Conservation (phyloP, 108 stramenopile species). For the Skeletonema tropicum region DNA sequence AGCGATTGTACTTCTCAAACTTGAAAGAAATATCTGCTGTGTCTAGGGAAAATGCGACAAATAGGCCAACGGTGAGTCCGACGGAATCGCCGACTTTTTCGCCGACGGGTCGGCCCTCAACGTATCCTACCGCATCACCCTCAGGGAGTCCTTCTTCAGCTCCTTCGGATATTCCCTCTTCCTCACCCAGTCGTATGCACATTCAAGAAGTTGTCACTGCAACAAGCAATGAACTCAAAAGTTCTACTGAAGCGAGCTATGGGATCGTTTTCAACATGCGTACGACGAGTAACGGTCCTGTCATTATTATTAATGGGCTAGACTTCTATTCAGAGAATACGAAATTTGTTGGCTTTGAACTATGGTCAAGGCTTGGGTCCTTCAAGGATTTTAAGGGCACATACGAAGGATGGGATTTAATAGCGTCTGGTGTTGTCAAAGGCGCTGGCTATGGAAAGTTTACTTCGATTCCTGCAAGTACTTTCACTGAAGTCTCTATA, state of each 20-base stretch:
- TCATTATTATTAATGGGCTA: background rate
- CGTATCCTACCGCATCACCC: background rate
- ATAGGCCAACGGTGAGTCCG: background rate
- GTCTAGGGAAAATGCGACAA: background rate
- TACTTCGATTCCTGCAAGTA: background rate
- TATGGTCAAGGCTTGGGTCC: slow-evolving; percentile 14
- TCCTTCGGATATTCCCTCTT: background rate
- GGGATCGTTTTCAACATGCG: slow-evolving; percentile 5
- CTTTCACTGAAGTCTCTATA: slow-evolving; percentile 1
- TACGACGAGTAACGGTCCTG: background rate
- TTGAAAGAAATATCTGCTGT: background rate
- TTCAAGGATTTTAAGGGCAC: slow-evolving; percentile 2
- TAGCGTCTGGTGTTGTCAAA: slow-evolving; percentile 1
- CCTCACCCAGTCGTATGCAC: background rate
- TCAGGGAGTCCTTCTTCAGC: background rate
- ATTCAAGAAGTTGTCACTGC: slow-evolving; percentile 3
- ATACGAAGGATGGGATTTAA: slow-evolving; percentile 2
- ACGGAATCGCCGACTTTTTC: background rate
- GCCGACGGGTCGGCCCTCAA: background rate
- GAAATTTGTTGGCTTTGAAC: background rate
- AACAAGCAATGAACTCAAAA: slow-evolving; percentile 4
- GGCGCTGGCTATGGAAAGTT: slow-evolving; percentile 3
- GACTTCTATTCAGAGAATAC: slow-evolving; percentile 3
- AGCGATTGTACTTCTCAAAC: background rate
- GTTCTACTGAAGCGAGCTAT: background rate